These are phyloP conservation scores for Teratosphaeria pseudoeucalypti DNA, from an alignment of 2,329 filamentous ascomycete species.

Conservation along the genomic window DNA sequence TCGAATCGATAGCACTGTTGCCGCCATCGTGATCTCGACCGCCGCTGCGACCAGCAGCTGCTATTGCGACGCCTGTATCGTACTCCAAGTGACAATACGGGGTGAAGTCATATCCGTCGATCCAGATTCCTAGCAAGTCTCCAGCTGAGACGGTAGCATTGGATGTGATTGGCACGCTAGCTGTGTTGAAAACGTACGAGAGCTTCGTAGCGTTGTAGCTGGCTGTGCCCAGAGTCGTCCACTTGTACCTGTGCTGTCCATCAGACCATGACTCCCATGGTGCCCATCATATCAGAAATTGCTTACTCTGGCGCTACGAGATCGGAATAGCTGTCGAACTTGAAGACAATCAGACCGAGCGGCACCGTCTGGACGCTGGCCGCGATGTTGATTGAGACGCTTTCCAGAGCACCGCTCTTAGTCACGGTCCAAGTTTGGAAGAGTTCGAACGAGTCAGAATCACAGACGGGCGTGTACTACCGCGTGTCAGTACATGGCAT, in stretches of 20 bases:
- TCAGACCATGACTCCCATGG: background rate
- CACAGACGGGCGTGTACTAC: constrained; percentile 13
- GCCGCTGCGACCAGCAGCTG: background rate
- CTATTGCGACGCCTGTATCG: background rate
- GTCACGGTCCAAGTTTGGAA: constrained; percentile 15
- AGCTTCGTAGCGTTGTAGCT: constrained; percentile 9
- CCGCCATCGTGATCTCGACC: background rate
- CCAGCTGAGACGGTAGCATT: constrained; percentile 13
- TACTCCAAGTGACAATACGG: constrained; percentile 18
- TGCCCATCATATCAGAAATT: background rate
- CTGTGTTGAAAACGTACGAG: constrained; percentile 11
- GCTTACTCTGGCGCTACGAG: constrained; percentile 10
- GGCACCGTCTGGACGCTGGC: constrained; percentile 8
- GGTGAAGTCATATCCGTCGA: constrained; percentile 11
- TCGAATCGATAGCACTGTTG: background rate
- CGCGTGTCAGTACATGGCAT: background rate
- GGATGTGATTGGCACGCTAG: constrained; percentile 9
- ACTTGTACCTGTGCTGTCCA: constrained; percentile 9
- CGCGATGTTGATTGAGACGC: constrained; percentile 14
- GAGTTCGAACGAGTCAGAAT: constrained; percentile 14
- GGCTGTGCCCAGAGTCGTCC: constrained; percentile 9
- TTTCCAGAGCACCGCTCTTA: constrained; percentile 10
- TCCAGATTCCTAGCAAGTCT: constrained; percentile 12
- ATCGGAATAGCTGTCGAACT: constrained; percentile 11
- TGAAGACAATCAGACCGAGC: constrained; percentile 14